Conservation (phyloP, 352 stramenopile species). For the Pythium coloratum region DNA sequence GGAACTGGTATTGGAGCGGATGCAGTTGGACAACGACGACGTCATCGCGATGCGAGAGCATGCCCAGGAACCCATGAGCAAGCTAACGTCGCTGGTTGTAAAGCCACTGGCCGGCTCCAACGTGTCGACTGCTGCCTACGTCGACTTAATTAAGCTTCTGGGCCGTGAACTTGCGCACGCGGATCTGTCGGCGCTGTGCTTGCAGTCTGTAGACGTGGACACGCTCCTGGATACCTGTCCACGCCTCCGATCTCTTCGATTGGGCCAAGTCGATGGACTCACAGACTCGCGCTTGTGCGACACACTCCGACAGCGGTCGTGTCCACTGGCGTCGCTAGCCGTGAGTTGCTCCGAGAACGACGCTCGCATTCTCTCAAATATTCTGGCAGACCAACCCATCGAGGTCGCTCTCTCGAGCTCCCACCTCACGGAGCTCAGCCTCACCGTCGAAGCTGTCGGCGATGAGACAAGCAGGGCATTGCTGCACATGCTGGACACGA, state of each 20-base stretch:
- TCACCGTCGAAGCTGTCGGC: not conserved
- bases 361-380: not conserved
- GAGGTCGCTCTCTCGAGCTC: not conserved
- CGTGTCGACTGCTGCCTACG: not conserved
- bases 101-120: not conserved
- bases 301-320: not conserved
- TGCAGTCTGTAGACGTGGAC: conserved; percentile 1
- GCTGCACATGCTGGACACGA: conserved; percentile 12
- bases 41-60: not conserved
- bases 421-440: conserved; percentile 8
- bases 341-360: conserved; percentile 4
- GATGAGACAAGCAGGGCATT: not conserved
- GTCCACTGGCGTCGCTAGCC: not conserved
- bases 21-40: conserved; percentile 1
- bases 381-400: not conserved
- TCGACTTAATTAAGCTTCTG: not conserved
- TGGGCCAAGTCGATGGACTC: not conserved
- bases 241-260: not conserved
- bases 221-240: not conserved
- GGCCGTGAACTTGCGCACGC: not conserved
- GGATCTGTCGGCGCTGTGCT: conserved; percentile 2
- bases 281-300: not conserved
- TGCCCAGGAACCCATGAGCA: not conserved
- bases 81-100: not conserved
- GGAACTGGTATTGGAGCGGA: conserved; percentile 6